Base-by-base conservation (phyloP, 805 yeast species). In the Schwanniomyces vanrijiae region DNA sequence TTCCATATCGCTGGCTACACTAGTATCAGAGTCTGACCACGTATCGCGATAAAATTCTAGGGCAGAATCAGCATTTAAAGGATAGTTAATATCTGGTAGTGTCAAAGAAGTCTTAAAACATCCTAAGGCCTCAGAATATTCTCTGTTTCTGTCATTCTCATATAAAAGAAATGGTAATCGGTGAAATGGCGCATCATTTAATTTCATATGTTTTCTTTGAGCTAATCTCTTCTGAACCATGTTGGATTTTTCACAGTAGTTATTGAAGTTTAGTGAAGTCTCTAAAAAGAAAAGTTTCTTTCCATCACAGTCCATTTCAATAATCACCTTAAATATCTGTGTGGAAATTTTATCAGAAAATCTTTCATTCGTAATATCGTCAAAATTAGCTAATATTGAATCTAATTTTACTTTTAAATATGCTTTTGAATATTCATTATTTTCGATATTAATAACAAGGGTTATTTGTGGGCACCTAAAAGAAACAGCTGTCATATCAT, bases 161-260 rank as follows among this genome's bases (percentile, higher is more conserved):
- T 78, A 76, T 7, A 92, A 61, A 24, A 92, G 63, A 60, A 90
- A 91, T 0, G 94, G 84, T 18, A 83, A 71, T 46, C 99, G 68
- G 54, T 89, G 94, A 51, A 82, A 90, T 0, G 96, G 90, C 0
- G 88, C 86, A 71, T 94, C 99, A 55, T 89, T 87, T 5, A 70
- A 53, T 16, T 79, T 67, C 1, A 91, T 65, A 62, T 88, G 96
- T 2, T 72, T 70, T 44, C 83, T 83, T 60, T 91, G 97, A 16
- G 66, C 57, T 8, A 59, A 56, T 43, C 81, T 65, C 37, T 78
- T 77, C 10, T 75, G 73, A 0, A 60, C 61, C 51, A 76, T 76
- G 48, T 80, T 69, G 10, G 69, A 64, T 45, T 79, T 80, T 48
- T 80, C 83, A 19, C 76, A 68, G 52, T 90, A 84, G 49, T 83